Base-by-base conservation (phyloP, 306 rosid genomes). In the Betula pendula region DNA sequence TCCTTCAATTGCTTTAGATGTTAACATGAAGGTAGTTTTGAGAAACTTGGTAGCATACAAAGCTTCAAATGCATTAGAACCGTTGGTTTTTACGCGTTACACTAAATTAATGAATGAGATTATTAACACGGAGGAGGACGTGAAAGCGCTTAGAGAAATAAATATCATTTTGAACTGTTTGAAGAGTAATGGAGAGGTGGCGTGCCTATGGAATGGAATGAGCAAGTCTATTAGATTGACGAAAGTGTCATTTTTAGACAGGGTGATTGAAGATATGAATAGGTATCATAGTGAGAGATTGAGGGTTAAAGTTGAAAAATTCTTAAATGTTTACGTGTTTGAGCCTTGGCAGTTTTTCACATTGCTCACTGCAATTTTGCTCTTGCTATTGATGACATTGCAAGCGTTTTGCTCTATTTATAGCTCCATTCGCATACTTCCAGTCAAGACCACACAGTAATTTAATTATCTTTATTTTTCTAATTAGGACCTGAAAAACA, bases 21-120 rank as follows among this genome's bases (percentile, higher is more conserved):
- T 85, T 1, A 91, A 91, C 53, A 78, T 87, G 0, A 85, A 89
- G 73, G 85, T 84, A 43, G 31, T 91, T n/a, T 43, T 93, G 25
- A 83, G 91, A 85, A 93, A 90, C 78, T 77, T 90, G 75, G 92
- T 90, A 7, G 96, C 96, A 7, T 93, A 91, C 45, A 96, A 93
- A 78, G 89, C 93, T 20, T 90, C 96, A n/a, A 78, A 72, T 49
- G 82, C 87, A 67, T 77, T 88, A 0, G 93, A 96, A 53, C 87
- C 91, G 0, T 81, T 90, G 84, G 86, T 90, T 51, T 74, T 93
- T 17, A 58, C 96, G 0, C 90, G 98, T 19, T 91, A 84, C 84
- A 87, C 91, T 0, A 97, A 93, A 75, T 19, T 91, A 44, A 86
- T 87, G 96, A 93, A 90, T 3, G 97, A 97, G 71, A 91, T 89